Conservation (phyloP, 1,284 basidiomycete species). For the Porogramme epimiltina region DNA sequence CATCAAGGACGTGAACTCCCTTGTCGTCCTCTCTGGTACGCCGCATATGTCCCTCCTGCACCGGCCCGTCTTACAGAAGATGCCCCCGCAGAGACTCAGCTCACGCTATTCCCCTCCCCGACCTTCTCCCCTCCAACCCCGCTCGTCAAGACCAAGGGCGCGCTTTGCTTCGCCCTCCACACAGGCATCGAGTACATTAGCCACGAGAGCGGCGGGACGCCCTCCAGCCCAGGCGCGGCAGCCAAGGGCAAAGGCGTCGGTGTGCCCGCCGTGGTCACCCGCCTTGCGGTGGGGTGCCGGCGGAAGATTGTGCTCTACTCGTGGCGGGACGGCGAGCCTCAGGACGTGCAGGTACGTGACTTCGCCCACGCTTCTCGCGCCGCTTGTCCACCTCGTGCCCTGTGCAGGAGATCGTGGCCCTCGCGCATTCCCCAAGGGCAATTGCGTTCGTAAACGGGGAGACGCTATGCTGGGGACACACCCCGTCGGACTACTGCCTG, state of each 20-base stretch:
- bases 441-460: conserved; percentile 70
- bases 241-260: conserved; percentile 42
- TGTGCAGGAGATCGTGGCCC: conserved; percentile 64
- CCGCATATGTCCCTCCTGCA: background rate
- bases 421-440: conserved; percentile 85
- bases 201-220: conserved; percentile 12
- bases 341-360: conserved; percentile 65
- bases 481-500: conserved; percentile 73
- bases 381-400: conserved; percentile 5
- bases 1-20: conserved; percentile 80
- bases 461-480: conserved; percentile 75
- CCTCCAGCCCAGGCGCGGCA: conserved; percentile 30
- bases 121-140: conserved; percentile 68
- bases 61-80: background rate
- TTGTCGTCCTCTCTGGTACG: conserved; percentile 81
- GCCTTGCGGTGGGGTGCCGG: conserved; percentile 83
- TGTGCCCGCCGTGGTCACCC: conserved; percentile 68
- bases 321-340: conserved; percentile 85
- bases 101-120: conserved; percentile 67
- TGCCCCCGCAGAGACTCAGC: conserved; percentile 53
- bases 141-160: conserved; percentile 74
- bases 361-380: conserved; percentile 1
- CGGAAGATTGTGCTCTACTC: conserved; percentile 85
- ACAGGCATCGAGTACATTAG: conserved; percentile 55
- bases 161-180: conserved; percentile 79